phyloP scores from a whole-genome alignment of 2,329 filamentous ascomycete genomes.

The Fusarium virguliforme region DNA sequence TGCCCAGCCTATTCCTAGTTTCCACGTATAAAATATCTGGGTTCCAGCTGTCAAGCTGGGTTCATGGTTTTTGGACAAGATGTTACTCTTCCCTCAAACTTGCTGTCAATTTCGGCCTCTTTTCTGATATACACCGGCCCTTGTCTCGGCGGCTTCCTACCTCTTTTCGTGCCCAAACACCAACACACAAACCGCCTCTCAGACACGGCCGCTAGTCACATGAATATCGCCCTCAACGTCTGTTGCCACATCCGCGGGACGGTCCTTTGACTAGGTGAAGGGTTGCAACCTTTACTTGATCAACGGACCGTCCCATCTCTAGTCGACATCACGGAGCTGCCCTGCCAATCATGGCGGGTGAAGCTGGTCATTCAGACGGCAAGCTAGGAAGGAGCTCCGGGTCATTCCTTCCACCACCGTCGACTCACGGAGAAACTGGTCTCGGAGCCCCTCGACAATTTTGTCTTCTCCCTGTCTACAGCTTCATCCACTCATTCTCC shows the following conservation, averaged over 20 bases:
- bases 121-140: conserved; percentile 17
- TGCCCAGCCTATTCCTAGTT: conserved; percentile 33
- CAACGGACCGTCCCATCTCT: conserved; percentile 13
- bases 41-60: conserved; percentile 25
- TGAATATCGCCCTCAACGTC: conserved; percentile 23
- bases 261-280: conserved; percentile 12
- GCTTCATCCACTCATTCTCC: conserved; percentile 34
- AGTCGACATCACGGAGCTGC: not conserved
- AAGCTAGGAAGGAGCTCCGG: conserved; percentile 21
- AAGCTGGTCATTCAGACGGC: conserved; percentile 6
- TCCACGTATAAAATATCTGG: conserved; percentile 34
- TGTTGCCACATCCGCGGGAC: conserved; percentile 22
- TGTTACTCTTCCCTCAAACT: conserved; percentile 23
- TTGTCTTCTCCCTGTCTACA: conserved; percentile 24
- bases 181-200: conserved; percentile 13
- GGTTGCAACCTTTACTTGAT: conserved; percentile 10
- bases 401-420: conserved; percentile 16
- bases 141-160: conserved; percentile 21
- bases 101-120: conserved; percentile 20
- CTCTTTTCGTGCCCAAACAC: not conserved
- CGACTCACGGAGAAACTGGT: conserved; percentile 31
- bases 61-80: conserved; percentile 25
- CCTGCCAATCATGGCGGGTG: conserved; percentile 8
- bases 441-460: conserved; percentile 27
- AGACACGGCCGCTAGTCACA: conserved; percentile 31